These are phyloP conservation scores for Calvatia gigantea DNA, from an alignment of 768 basidiomycete genomes.

Conservation along the genomic window DNA sequence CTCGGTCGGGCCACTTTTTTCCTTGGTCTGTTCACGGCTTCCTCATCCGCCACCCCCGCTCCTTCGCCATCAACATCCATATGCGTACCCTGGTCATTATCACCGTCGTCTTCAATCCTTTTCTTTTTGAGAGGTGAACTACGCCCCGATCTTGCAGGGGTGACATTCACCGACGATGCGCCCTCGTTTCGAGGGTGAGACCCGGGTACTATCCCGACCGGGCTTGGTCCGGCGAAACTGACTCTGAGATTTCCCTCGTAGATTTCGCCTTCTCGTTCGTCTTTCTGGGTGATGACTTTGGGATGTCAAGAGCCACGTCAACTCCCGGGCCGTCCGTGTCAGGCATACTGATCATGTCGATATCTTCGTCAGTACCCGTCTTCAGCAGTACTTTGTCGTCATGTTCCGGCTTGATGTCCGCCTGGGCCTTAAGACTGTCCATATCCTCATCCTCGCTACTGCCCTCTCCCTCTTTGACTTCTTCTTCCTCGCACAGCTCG, in stretches of 20 bases:
- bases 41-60: slow-evolving; percentile 15
- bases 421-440: slow-evolving; percentile 3
- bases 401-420: not conserved
- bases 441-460: slow-evolving; percentile 8
- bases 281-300: not conserved
- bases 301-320: not conserved
- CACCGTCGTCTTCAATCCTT: slow-evolving; percentile 8
- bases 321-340: not conserved
- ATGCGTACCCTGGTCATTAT: not conserved
- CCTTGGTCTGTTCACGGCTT: slow-evolving; percentile 2
- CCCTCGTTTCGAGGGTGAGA: not conserved
- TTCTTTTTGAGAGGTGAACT: not conserved
- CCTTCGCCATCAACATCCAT: slow-evolving; percentile 12
- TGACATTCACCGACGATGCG: not conserved
- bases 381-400: not conserved
- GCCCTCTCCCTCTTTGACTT: slow-evolving; percentile 17
- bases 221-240: too few relatives aligned
- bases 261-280: slow-evolving; percentile 10
- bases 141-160: not conserved
- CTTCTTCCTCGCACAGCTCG: slow-evolving; percentile 21
- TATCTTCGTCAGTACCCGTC: not conserved
- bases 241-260: not conserved
- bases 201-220: too few relatives aligned
- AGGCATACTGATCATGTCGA: slow-evolving; percentile 10
- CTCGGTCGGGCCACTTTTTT: not conserved